Evolutionary conservation across 768 basidiomycete genomes (phyloP).

Genomic region (Cystobasidium onofrii): DNA sequence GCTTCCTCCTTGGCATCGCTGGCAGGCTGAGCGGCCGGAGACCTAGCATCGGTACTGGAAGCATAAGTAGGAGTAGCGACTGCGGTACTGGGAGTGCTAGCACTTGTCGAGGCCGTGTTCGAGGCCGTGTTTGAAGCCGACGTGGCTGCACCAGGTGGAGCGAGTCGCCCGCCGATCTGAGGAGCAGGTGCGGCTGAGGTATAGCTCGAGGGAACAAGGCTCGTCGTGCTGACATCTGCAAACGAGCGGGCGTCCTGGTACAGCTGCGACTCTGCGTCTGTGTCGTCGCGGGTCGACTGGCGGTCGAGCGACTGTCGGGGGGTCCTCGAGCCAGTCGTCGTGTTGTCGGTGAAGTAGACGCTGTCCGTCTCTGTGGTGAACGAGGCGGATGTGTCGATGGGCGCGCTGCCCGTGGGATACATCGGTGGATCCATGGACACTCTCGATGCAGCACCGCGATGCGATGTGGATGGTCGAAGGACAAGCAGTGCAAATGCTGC

Average conservation of each 20-base stretch:
- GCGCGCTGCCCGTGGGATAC: background rate
- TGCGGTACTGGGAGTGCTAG: background rate
- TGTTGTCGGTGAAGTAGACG: background rate
- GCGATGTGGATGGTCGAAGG: too few species aligned
- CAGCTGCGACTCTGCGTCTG: slow-evolving; percentile 16
- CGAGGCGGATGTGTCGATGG: background rate
- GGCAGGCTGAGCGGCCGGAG: background rate
- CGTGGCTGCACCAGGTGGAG: background rate
- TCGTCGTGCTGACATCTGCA: background rate
- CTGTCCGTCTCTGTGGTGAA: background rate
- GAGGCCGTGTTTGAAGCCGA: background rate
- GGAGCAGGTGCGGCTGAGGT: background rate
- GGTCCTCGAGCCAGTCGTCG: slow-evolving; percentile 1
- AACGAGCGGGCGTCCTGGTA: slow-evolving; percentile 18
- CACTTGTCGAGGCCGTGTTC: background rate
- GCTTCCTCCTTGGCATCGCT: background rate
- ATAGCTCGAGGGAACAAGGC: background rate
- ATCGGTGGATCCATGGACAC: background rate
- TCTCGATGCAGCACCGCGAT: background rate
- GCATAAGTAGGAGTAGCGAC: background rate
- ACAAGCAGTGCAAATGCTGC: background rate
- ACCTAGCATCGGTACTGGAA: too few species aligned
- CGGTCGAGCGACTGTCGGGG: background rate
- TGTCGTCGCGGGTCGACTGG: background rate
- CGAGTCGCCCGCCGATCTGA: background rate